Evolutionary conservation across 2,329 filamentous ascomycete species (phyloP), one percentile per base, ranked within the genome.

Genomic region (Colletotrichum lindemuthianum): DNA sequence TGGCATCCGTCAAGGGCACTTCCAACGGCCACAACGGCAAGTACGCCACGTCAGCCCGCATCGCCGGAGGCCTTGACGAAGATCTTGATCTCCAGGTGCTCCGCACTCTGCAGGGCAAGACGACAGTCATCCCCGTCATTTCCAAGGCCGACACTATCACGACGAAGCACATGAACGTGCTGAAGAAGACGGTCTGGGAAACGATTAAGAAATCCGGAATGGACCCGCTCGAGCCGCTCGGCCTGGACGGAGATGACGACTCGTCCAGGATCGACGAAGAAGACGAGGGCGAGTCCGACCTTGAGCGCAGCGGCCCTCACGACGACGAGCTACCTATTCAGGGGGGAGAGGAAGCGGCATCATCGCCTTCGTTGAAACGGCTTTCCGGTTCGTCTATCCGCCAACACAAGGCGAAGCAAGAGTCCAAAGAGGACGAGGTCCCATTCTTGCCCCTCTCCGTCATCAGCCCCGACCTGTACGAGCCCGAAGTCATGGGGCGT

Each of bases 91-190:
- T 99, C 32, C 93, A 97, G 74, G 91, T 97, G 61, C 84, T 99
- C 72, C 91, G 92, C 51, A 91, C 91, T 13, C 86, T 99, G 34
- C 90, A 97, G 76, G 91, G 92, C 71, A 97, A 97, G 83, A 98
- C 96, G 0, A 97, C 93, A 0, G 93, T 98, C 64, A 92, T 99
- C 50, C 96, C 96, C 0, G 90, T 99, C 63, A 95, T 99, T 73
- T 92, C 93, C 74, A 99, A 99, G 79, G 95, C 96, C 43, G 96
- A 99, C 76, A 97, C 94, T 12, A 91, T 98, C 71, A 98, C 96
- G n/a, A 90, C 91, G 0, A 91, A 92, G 57, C 96, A 99, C 78
- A 98, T 98, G 96, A 84, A 87, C 49, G 90, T 92, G 71, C 86
- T 99, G 69, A 97, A 97, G 83, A 93, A 90, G 78, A 90, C 90